phyloP scores from a whole-genome alignment of 2,329 filamentous ascomycete genomes.

The Diaporthe batatas region DNA sequence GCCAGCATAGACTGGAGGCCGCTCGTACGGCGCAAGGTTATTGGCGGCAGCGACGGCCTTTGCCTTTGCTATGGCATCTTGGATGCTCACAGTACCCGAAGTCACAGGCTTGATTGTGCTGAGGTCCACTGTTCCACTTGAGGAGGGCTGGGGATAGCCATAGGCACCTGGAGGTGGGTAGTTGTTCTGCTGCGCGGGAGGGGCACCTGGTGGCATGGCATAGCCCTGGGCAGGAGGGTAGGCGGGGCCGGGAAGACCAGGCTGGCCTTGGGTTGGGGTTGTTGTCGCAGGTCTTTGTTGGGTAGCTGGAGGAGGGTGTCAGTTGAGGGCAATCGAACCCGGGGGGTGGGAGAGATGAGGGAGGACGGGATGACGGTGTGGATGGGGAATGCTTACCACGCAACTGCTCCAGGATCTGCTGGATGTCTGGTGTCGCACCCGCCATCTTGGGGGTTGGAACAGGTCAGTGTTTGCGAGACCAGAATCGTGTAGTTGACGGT shows the following conservation, averaged over 20 bases:
- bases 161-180: constrained; percentile 44
- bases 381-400: constrained; percentile 36
- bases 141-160: constrained; percentile 72
- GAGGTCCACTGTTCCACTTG: constrained; percentile 83
- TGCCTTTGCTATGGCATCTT: constrained; percentile 87
- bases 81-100: constrained; percentile 85
- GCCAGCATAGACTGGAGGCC: constrained; percentile 60
- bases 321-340: background rate
- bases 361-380: background rate
- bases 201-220: constrained; percentile 32
- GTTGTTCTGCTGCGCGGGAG: constrained; percentile 31
- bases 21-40: constrained; percentile 75
- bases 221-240: constrained; percentile 40
- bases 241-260: constrained; percentile 38
- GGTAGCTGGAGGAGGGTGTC: constrained; percentile 32
- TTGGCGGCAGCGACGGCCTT: constrained; percentile 86
- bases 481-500: constrained; percentile 10
- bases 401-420: constrained; percentile 42
- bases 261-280: constrained; percentile 41
- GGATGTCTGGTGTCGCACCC: constrained; percentile 40
- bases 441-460: constrained; percentile 38
- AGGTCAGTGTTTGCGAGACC: background rate
- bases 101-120: constrained; percentile 83
- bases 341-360: background rate
- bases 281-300: constrained; percentile 39